Base-by-base conservation (phyloP, 2,329 filamentous ascomycete species). In the Diaporthe sp. region DNA sequence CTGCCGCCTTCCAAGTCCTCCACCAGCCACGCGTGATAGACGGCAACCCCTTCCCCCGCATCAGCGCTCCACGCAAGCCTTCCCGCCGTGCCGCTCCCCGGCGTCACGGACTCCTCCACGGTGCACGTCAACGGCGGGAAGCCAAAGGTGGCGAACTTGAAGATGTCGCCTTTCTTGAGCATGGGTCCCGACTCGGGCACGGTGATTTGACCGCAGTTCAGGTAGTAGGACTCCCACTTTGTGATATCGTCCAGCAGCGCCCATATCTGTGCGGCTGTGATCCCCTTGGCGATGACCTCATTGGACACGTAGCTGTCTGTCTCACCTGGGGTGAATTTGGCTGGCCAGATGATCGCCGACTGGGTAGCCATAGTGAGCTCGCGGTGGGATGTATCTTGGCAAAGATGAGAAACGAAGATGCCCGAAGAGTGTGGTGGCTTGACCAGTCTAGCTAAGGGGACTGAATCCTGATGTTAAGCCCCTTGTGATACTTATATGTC, bases 241-340 rank as follows among this genome's bases (percentile, higher is more conserved):
- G 78, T 77, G 39, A 81, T 78, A 72, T 81, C 74, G 46, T 74
- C 77, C 6, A 82, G 77, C 8, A 78, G 77, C 13, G 70, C 68
- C 81, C 81, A 82, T 62, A 81, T 78, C 70, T 81, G 75, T 8
- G 74, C 57, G 4, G 80, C 78, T 0, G 78, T 80, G 71, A 82
- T 74, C 28, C 79, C 80, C 49, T 78, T 79, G 51, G 76, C 80
- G 69, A 80, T 79, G 19, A 80, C 76, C 39, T 82, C 81, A 62
- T 82, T 82, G 28, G 80, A 81, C 25, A 81, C 79, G 46, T 78
- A 82, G 68, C 81, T 82, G 74, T 82, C 80, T 8, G 81, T 81
- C 1, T 77, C 80, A 28, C 81, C 80, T 1, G 81, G 81, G 0
- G 79, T 79, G 73, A 78, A 82, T 25, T 79, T 75, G 49, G 78